Evolutionary conservation across 768 basidiomycete species (phyloP).

Genomic region (Boletales sp.): DNA sequence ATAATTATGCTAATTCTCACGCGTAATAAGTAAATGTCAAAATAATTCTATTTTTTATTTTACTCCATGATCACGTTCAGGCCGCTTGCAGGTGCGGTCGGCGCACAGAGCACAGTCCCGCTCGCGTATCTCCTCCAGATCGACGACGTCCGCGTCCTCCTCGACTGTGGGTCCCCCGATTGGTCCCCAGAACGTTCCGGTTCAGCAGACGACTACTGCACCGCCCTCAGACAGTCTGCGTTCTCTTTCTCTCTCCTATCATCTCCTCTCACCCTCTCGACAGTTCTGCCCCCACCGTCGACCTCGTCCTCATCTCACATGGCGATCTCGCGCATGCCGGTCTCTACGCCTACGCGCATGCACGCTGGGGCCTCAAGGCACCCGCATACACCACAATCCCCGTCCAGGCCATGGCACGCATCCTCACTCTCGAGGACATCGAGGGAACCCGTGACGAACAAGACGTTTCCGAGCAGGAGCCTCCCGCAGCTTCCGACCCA

Average conservation of each 20-base stretch:
- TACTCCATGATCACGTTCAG: conserved; percentile 87
- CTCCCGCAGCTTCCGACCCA: conserved; percentile 18
- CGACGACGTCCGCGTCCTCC: conserved; percentile 88
- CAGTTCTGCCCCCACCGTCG: conserved; percentile 77
- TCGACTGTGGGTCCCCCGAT: conserved; percentile 94
- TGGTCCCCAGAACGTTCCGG: conserved; percentile 59
- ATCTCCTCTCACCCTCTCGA: conserved; percentile 3
- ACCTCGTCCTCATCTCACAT: conserved; percentile 92
- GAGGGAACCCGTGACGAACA: conserved; percentile 78
- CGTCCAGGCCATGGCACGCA: conserved; percentile 92
- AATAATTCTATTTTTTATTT: not conserved
- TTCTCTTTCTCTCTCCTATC: not conserved
- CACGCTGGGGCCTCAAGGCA: conserved; percentile 83
- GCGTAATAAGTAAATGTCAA: conserved; percentile 10
- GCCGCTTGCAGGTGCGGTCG: conserved; percentile 82
- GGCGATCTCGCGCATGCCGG: conserved; percentile 88
- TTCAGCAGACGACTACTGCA: conserved; percentile 50
- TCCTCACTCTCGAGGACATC: conserved; percentile 85
- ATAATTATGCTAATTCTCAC: conserved; percentile 27
- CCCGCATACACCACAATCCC: conserved; percentile 94
- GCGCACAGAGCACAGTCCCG: conserved; percentile 58
- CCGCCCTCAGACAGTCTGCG: conserved; percentile 63
- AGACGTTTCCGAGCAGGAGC: conserved; percentile 42
- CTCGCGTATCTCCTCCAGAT: conserved; percentile 87
- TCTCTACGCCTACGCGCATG: conserved; percentile 88